These are phyloP conservation scores for Tritrichomonas musculus DNA, from an alignment of 208 protist genomes.

Conservation along the genomic window DNA sequence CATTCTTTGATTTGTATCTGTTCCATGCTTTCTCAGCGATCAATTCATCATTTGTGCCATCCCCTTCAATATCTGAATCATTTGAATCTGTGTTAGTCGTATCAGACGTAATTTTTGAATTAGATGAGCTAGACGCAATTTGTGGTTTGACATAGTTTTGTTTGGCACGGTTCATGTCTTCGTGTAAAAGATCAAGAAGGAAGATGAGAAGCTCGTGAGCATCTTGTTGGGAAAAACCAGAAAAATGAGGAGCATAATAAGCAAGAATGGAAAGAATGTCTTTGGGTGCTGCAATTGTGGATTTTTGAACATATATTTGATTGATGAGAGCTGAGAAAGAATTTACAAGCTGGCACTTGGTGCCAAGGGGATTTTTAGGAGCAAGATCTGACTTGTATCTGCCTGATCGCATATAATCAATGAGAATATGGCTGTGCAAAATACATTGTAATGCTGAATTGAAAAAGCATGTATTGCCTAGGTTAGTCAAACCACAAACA, in stretches of 20 bases:
- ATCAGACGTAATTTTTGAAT: conserved; percentile 37
- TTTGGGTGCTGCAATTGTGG: background rate
- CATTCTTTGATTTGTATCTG: conserved; percentile 44
- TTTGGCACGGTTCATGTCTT: conserved; percentile 68
- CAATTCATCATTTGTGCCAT: conserved; percentile 37
- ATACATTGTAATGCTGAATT: conserved; percentile 84
- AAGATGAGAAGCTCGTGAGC: conserved; percentile 57
- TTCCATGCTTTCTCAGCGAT: conserved; percentile 44
- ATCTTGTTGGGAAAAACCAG: conserved; percentile 45
- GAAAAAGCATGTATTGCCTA: conserved; percentile 95
- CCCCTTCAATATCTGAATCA: background rate
- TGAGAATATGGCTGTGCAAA: conserved; percentile 67
- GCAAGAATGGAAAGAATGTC: background rate
- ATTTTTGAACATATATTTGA: background rate
- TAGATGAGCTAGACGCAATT: no score
- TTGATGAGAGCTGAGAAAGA: conserved; percentile 36
- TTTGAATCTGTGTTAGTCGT: no score
- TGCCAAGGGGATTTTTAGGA: conserved; percentile 38
- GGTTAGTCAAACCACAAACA: conserved; percentile 67
- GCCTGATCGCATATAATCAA: conserved; percentile 36
- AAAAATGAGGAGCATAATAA: background rate
- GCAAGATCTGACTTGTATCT: conserved; percentile 33
- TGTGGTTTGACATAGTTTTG: conserved; percentile 56
- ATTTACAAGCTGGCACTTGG: conserved; percentile 36
- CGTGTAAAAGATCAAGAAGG: conserved; percentile 69